These are phyloP conservation scores for Gastroboletus turbinatus DNA, from an alignment of 1,284 basidiomycete genomes.

Conservation along the genomic window DNA sequence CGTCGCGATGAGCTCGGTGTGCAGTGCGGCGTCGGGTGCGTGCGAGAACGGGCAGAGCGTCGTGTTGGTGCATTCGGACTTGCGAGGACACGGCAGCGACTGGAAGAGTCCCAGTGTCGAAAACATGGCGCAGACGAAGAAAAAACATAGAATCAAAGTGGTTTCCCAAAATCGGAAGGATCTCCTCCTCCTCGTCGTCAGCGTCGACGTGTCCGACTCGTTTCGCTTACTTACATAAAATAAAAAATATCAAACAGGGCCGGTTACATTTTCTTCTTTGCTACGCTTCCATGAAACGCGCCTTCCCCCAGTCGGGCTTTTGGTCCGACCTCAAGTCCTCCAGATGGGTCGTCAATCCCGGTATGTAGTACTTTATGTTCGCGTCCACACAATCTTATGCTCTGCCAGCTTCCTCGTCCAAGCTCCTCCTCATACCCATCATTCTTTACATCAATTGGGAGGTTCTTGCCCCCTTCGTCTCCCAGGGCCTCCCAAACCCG, in stretches of 20 bases:
- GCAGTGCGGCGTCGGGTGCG: conserved; percentile 38
- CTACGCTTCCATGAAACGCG: neutral
- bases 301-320: conserved; percentile 4
- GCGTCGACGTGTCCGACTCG: too few relatives aligned
- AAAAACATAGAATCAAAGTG: neutral
- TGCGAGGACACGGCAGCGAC: conserved; percentile 61
- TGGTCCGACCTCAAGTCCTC: conserved; percentile 45
- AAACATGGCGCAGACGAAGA: conserved; percentile 55
- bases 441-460: conserved; percentile 77
- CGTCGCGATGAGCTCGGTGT: conserved; percentile 38
- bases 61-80: conserved; percentile 44
- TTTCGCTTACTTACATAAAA: too few relatives aligned
- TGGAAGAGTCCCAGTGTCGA: conserved; percentile 59
- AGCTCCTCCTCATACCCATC: conserved; percentile 71
- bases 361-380: conserved; percentile 42
- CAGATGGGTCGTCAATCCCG: conserved; percentile 76
- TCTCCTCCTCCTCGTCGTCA: too few relatives aligned
- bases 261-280: too few relatives aligned
- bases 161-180: neutral
- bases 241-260: too few relatives aligned
- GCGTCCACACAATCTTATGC: neutral
- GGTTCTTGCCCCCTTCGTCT: conserved; percentile 50
- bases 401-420: conserved; percentile 61
- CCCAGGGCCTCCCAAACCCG: conserved; percentile 63
- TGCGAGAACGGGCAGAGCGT: conserved; percentile 66